These are phyloP conservation scores for Cystoderma amianthinum DNA, from an alignment of 768 basidiomycete genomes.

Conservation along the genomic window DNA sequence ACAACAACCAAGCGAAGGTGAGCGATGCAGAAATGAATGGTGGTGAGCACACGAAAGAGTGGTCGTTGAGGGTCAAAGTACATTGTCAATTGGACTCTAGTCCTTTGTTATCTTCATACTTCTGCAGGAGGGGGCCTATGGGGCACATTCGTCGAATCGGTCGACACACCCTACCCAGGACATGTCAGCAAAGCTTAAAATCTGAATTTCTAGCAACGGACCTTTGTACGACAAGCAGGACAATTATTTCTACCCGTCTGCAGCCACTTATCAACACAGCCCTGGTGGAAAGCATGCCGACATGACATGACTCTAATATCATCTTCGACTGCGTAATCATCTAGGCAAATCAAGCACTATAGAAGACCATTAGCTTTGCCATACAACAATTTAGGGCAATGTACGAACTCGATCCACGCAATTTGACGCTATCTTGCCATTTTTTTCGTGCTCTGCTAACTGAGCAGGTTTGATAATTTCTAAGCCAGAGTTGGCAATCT, in stretches of 20 bases:
- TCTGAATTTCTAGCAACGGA: too few species aligned
- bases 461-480: constrained; percentile 60
- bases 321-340: constrained; percentile 76
- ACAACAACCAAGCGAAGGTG: too few species aligned
- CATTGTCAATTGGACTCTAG: too few species aligned
- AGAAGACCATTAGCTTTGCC: constrained; percentile 4
- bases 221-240: constrained; percentile 82
- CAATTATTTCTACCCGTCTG: constrained; percentile 84
- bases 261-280: constrained; percentile 87
- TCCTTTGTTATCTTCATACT: too few species aligned
- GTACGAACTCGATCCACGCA: constrained; percentile 70
- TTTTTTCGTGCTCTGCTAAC: constrained; percentile 47
- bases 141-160: too few species aligned
- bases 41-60: too few species aligned
- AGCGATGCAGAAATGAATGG: too few species aligned
- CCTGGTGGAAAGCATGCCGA: constrained; percentile 85
- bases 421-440: constrained; percentile 65
- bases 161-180: too few species aligned
- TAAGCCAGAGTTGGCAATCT: constrained; percentile 80
- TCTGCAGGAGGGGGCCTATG: too few species aligned
- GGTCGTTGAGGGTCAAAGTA: too few species aligned
- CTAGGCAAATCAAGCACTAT: constrained; percentile 81
- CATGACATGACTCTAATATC: constrained; percentile 78
- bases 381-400: not conserved
- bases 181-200: too few species aligned